A percentile compares a stretch with the other conserved stretches of the same genome.
Conservation (phyloP, 78 protist genomes). For the Dictyostelium brefeldianum region DNA sequence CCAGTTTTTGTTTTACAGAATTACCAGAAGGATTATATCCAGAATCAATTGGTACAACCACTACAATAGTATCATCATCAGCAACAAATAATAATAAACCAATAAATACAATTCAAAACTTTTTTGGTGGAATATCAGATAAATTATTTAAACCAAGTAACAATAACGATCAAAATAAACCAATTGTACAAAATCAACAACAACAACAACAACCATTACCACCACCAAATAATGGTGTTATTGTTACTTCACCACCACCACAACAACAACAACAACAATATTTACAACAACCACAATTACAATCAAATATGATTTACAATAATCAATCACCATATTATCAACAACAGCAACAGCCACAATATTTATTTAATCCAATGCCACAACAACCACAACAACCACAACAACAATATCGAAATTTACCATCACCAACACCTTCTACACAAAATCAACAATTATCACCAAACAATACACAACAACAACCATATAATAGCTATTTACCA, state of each 20-base stretch:
- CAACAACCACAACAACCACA: not conserved
- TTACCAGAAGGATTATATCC: conserved; percentile 33
- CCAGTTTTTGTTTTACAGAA: too few species aligned
- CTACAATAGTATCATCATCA: not conserved
- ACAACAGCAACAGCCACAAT: not conserved
- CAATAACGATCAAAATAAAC: not conserved
- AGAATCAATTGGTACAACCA: not conserved
- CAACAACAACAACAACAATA: not conserved
- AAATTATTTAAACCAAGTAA: not conserved
- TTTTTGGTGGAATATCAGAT: conserved; percentile 12
- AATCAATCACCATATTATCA: not conserved
- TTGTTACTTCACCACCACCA: not conserved
- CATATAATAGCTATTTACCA: not conserved
- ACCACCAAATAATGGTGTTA: not conserved
- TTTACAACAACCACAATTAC: not conserved
- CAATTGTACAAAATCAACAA: not conserved
- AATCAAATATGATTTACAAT: not conserved
- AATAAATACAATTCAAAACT: not conserved
- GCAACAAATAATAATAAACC: not conserved
- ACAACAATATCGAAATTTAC: not conserved
- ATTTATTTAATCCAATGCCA: not conserved
- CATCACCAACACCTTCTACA: not conserved
- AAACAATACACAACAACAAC: not conserved
- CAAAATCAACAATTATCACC: conserved; percentile 1
- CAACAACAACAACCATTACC: not conserved